phyloP scores from a whole-genome alignment of 2,329 filamentous ascomycete species.

The Aspergillus proliferans region DNA sequence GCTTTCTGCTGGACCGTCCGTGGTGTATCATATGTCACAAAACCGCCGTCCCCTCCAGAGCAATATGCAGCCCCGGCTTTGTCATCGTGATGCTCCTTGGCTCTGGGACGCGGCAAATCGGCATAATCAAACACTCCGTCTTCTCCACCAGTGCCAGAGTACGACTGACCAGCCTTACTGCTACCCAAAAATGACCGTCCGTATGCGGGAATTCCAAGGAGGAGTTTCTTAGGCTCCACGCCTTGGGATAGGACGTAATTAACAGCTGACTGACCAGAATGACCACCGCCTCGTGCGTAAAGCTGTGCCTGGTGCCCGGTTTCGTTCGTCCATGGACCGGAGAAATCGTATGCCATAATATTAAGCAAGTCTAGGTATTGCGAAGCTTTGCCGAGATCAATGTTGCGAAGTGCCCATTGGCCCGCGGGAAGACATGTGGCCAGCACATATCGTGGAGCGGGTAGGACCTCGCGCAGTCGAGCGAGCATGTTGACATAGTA shows the following conservation, averaged over 20 bases:
- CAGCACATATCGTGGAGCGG: constrained; percentile 61
- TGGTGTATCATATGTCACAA: constrained; percentile 73
- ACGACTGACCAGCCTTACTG: constrained; percentile 58
- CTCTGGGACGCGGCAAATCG: constrained; percentile 56
- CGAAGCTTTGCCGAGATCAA: constrained; percentile 59
- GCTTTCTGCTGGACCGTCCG: constrained; percentile 72
- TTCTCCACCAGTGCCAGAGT: constrained; percentile 48
- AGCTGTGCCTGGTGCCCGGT: constrained; percentile 73
- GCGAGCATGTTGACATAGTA: constrained; percentile 66
- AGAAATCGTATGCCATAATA: constrained; percentile 75
- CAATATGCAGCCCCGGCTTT: constrained; percentile 65
- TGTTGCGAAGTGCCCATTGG: constrained; percentile 59
- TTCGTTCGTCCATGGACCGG: constrained; percentile 60
- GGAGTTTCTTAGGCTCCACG: constrained; percentile 64
- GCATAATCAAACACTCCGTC: constrained; percentile 70
- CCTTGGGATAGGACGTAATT: constrained; percentile 59
- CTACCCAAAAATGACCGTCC: constrained; percentile 68
- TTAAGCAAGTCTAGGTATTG: constrained; percentile 69
- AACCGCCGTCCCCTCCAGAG: constrained; percentile 63
- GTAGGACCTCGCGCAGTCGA: constrained; percentile 60
- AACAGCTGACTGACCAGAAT: constrained; percentile 55
- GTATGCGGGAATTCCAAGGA: constrained; percentile 69
- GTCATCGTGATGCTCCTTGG: constrained; percentile 63
- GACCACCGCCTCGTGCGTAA: constrained; percentile 49
- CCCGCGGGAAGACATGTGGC: constrained; percentile 67